These are phyloP conservation scores for Chaetomium sp. DNA, from an alignment of 2,329 filamentous ascomycete genomes.

Conservation along the genomic window DNA sequence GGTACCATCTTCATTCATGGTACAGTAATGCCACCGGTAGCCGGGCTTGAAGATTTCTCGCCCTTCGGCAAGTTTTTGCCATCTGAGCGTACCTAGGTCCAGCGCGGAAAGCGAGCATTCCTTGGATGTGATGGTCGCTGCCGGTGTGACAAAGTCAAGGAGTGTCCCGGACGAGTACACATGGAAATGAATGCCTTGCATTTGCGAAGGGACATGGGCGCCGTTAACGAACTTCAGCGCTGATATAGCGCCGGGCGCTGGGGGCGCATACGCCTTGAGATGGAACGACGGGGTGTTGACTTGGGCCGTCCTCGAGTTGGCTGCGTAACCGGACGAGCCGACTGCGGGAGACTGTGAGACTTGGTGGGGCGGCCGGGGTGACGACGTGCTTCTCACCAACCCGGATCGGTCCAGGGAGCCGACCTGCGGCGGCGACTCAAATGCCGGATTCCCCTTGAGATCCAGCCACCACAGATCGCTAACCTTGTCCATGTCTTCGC, in stretches of 20 bases:
- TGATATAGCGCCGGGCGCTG: slow-evolving; percentile 85
- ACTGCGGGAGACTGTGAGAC: slow-evolving; percentile 54
- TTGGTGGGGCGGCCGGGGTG: slow-evolving; percentile 56
- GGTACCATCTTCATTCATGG: slow-evolving; percentile 90
- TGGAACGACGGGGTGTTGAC: slow-evolving; percentile 68
- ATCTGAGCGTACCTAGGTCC: slow-evolving; percentile 82
- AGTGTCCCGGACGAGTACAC: slow-evolving; percentile 90
- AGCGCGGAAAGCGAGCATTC: slow-evolving; percentile 90
- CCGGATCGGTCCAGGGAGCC: slow-evolving; percentile 54
- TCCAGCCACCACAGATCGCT: slow-evolving; percentile 98
- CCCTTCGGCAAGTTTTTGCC: slow-evolving; percentile 94
- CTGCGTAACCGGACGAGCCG: slow-evolving; percentile 65
- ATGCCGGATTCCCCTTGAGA: slow-evolving; percentile 84
- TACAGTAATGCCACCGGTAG: slow-evolving; percentile 99
- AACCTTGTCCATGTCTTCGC: slow-evolving; percentile 94
- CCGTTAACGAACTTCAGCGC: slow-evolving; percentile 88
- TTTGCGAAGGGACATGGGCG: slow-evolving; percentile 81
- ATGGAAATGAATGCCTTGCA: slow-evolving; percentile 92
- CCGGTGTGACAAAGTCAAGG: slow-evolving; percentile 91
- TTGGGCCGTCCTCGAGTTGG: slow-evolving; percentile 67
- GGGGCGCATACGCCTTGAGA: slow-evolving; percentile 74
- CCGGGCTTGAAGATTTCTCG: slow-evolving; percentile 87
- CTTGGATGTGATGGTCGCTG: slow-evolving; percentile 79
- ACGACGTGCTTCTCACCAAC: slow-evolving; percentile 47
- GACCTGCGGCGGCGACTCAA: slow-evolving; percentile 68